A percentile compares a stretch with the other conserved stretches of the same genome.
Conservation (phyloP, 257 asterid genomes). For the Haberlea rhodopensis region DNA sequence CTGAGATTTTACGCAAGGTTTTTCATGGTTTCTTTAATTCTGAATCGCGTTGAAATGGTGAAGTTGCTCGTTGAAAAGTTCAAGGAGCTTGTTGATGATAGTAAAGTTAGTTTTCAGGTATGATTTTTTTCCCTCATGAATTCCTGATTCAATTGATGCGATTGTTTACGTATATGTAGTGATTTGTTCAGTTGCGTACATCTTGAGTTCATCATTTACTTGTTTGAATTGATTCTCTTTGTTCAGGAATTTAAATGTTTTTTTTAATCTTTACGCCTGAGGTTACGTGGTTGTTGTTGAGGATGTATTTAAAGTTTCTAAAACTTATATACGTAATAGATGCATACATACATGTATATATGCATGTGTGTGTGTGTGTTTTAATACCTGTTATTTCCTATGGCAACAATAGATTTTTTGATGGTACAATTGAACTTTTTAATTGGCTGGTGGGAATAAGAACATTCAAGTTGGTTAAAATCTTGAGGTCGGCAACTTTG, state of each 20-base stretch:
- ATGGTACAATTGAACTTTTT: no score
- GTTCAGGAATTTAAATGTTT: conserved; percentile 7
- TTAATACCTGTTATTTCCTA: no score
- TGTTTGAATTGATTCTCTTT: conserved; percentile 1
- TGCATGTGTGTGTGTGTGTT: no score
- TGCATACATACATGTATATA: no score
- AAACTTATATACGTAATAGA: no score
- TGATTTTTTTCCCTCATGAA: conserved; percentile 5
- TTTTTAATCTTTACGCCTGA: not conserved
- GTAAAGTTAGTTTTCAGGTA: conserved; percentile 82
- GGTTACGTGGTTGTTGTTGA: conserved; percentile 4
- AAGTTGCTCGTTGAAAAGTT: conserved; percentile 64
- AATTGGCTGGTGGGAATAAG: conserved; percentile 10
- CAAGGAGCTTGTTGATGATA: conserved; percentile 74
- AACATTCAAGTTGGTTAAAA: conserved; percentile 10
- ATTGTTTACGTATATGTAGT: not conserved
- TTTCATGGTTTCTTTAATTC: conserved; percentile 77
- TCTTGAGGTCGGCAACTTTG: conserved; percentile 12
- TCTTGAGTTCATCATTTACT: conserved; percentile 10
- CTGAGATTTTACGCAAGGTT: conserved; percentile 90
- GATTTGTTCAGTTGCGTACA: not conserved
- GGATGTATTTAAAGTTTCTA: no score
- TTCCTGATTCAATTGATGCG: conserved; percentile 21
- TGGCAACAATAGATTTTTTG: no score
- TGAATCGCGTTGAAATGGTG: conserved; percentile 78